phyloP scores from a whole-genome alignment of 1,284 basidiomycete genomes.

The Ustilago hordei region DNA sequence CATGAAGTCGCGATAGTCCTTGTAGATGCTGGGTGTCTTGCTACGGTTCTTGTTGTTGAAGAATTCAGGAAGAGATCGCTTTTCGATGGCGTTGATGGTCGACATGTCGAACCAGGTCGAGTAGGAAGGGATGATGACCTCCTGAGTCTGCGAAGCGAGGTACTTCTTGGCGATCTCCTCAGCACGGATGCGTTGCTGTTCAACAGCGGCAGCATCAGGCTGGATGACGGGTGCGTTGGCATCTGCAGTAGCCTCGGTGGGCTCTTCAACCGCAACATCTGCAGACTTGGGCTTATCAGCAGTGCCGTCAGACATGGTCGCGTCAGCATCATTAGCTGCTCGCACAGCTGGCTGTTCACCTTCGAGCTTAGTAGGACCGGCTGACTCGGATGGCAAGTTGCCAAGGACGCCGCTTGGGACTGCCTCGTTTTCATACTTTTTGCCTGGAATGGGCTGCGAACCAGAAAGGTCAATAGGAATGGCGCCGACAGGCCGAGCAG shows the following conservation, averaged over 20 bases:
- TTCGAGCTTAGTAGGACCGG: slow-evolving; percentile 31
- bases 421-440: slow-evolving; percentile 68
- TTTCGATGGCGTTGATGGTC: slow-evolving; percentile 91
- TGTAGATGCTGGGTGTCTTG: slow-evolving; percentile 97
- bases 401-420: slow-evolving; percentile 62
- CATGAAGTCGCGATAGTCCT: slow-evolving; percentile 99
- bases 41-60: slow-evolving; percentile 88
- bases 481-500: slow-evolving; percentile 62
- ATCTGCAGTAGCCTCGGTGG: slow-evolving; percentile 80
- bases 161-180: slow-evolving; percentile 91
- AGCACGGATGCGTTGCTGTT: slow-evolving; percentile 80
- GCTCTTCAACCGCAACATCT: slow-evolving; percentile 75
- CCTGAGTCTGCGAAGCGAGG: slow-evolving; percentile 93
- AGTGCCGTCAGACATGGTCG: slow-evolving; percentile 54
- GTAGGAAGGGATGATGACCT: slow-evolving; percentile 94
- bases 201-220: slow-evolving; percentile 79
- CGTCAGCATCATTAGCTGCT: slow-evolving; percentile 58
- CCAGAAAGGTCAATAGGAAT: slow-evolving; percentile 66
- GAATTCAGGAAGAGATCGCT: slow-evolving; percentile 94
- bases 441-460: slow-evolving; percentile 64
- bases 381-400: slow-evolving; percentile 60
- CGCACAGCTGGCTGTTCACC: slow-evolving; percentile 45
- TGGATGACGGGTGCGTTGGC: slow-evolving; percentile 45
- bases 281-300: slow-evolving; percentile 44
- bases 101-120: slow-evolving; percentile 98